A percentile compares a stretch with the other conserved stretches of the same genome.
These are phyloP conservation scores for Populus simonii DNA, from an alignment of 345 rosid genomes.

Conservation along the genomic window DNA sequence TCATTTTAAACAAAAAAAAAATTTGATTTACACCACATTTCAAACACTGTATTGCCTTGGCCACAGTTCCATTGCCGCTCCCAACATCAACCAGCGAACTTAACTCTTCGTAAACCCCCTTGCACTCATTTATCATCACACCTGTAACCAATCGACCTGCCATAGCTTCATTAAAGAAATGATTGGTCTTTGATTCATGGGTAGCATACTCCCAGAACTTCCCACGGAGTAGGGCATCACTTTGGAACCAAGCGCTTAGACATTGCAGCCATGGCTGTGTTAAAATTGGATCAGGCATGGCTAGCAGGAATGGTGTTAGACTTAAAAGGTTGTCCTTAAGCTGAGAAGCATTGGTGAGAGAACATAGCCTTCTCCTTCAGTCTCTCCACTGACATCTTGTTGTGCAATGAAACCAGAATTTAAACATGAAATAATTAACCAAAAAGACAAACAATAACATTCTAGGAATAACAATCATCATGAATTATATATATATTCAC, in stretches of 20 bases:
- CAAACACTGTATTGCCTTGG: constrained; percentile 15
- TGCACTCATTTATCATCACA: background rate
- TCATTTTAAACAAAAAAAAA: too few relatives aligned
- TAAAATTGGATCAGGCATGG: background rate
- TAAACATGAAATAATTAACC: too few relatives aligned
- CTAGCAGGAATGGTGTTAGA: constrained; percentile 9
- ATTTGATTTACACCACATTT: too few relatives aligned
- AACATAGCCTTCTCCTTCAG: constrained; percentile 17
- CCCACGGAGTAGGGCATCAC: constrained; percentile 5
- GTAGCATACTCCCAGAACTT: background rate
- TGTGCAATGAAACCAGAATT: constrained; percentile 8
- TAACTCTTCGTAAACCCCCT: constrained; percentile 17
- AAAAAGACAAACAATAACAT: too few relatives aligned
- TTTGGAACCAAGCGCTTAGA: constrained; percentile 14
- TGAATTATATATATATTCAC: too few relatives aligned
- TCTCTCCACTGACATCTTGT: background rate
- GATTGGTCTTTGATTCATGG: background rate
- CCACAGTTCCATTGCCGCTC: constrained; percentile 22
- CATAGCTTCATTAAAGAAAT: background rate
- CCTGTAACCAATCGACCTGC: background rate
- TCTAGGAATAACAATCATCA: too few relatives aligned
- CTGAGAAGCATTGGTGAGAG: constrained; percentile 18
- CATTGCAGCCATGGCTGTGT: constrained; percentile 5
- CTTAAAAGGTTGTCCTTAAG: constrained; percentile 20
- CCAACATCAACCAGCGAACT: constrained; percentile 25